Conservation (phyloP, 352 stramenopile genomes). For the Phytophthora citrophthora region DNA sequence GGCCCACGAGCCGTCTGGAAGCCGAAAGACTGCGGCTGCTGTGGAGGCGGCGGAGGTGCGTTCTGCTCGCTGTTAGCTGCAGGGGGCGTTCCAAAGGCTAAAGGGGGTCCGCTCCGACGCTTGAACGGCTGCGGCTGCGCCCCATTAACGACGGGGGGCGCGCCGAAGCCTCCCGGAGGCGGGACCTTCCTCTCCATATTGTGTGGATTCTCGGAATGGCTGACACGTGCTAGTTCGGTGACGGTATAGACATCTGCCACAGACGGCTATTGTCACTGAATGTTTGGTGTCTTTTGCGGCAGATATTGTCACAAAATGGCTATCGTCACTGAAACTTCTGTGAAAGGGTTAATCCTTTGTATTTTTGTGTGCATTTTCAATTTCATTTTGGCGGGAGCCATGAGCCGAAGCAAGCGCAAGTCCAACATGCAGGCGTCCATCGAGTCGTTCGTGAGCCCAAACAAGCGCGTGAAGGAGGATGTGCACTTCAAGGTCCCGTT, state of each 20-base stretch:
- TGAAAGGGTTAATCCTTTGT: no score
- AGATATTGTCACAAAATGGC: not conserved
- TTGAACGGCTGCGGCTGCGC: conserved; percentile 14
- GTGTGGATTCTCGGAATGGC: conserved; percentile 10
- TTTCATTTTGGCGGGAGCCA: not conserved
- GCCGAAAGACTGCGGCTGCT: conserved; percentile 26
- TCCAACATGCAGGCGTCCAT: conserved; percentile 57
- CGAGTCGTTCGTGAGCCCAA: conserved; percentile 51
- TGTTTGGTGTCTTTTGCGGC: not conserved
- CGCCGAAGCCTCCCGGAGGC: conserved; percentile 24
- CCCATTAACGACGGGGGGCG: conserved; percentile 12
- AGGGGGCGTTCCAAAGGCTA: conserved; percentile 1
- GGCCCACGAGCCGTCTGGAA: conserved; percentile 10
- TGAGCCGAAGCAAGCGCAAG: conserved; percentile 32
- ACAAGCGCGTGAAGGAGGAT: conserved; percentile 52
- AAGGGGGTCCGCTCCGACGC: conserved; percentile 7
- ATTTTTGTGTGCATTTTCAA: no score
- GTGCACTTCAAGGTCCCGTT: conserved; percentile 87
- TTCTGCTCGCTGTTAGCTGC: conserved; percentile 7
- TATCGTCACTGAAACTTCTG: no score
- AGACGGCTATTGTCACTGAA: conserved; percentile 1
- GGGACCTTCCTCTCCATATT: conserved; percentile 38
- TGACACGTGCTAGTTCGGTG: conserved; percentile 33
- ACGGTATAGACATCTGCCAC: not conserved
- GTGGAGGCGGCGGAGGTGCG: conserved; percentile 17